Base-by-base conservation (phyloP, 768 basidiomycete genomes). In the Pleurotus eryngii region DNA sequence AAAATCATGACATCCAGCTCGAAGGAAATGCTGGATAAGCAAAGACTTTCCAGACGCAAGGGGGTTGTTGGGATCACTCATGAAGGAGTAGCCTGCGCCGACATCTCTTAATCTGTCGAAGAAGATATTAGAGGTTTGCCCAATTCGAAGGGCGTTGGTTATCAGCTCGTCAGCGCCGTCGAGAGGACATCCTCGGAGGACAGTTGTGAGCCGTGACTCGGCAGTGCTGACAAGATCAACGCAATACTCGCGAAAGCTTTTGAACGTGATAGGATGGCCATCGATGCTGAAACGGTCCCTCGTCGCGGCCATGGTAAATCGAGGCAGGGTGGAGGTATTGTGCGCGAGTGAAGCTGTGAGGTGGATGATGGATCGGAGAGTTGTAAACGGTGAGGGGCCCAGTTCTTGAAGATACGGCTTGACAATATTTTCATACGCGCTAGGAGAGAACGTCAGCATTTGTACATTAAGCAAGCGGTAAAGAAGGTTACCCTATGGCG, bases 391-490 rank as follows among this genome's bases (percentile, higher is more conserved):
- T 15, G 59, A 35, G 15, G 17, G 56, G 5, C 8, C 14, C 2
- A 22, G 22, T 17, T 50, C 49, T 8, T 42, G 57, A 5, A 60
- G 56, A 17, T 42, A 58, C 18, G 35, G 47, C 15, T 46, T 18
- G 30, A 60, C 35, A 12, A 26, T 14, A 3, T 14, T 7, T 50
- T 60, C 40, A 40, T 60, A 60, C 5, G 38, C 42, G 1, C 59
- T 60, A 39, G 15, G 24, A 26, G 4, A 4, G 51, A 37, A 38
- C 9, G 15, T 26, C 4, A 5, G 26, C 18, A 8, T 15, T n/a
- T 22, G 15, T 27, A 14, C 24, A 5, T 17, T 27, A 14, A 35
- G 15, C 8, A 46, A 53, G n/a, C 20, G 17, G 12, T 27, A 30
- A n/a, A 9, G 15, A 42, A 48, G 42, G 4, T 14, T 22, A 57